A percentile compares a stretch with the other conserved stretches of the same genome.
Conservation (phyloP, 148 eudicot species). For the Vaccinium darrowii region DNA sequence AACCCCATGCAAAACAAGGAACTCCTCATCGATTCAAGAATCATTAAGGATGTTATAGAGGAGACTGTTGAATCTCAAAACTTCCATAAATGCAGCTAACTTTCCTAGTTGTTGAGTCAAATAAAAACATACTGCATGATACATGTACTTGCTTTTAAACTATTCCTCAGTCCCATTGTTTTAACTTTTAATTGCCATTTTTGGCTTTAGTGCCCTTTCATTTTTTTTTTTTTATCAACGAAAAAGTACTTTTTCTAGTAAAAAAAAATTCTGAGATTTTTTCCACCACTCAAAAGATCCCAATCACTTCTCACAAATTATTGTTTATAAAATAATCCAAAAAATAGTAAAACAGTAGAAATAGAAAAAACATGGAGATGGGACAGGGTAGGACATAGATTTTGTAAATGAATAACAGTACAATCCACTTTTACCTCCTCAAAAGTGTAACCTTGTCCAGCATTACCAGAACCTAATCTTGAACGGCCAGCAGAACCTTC, state of each 20-base stretch:
- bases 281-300: not conserved
- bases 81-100: not conserved
- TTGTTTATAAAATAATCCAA: not conserved
- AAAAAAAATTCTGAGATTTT: not conserved
- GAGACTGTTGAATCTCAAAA: slow-evolving; percentile 2
- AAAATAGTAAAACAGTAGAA: not conserved
- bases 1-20: not conserved
- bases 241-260: not conserved
- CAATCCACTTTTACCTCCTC: slow-evolving; percentile 66
- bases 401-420: no score
- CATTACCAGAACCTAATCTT: slow-evolving; percentile 90
- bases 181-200: not conserved
- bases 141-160: not conserved
- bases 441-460: slow-evolving; percentile 98
- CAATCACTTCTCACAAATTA: not conserved
- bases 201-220: not conserved
- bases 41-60: not conserved
- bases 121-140: slow-evolving; percentile 5
- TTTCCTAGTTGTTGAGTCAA: not conserved
- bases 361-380: not conserved
- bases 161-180: not conserved
- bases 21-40: not conserved
- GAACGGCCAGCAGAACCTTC: slow-evolving; percentile 69
- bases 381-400: not conserved
- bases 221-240: not conserved